Percentiles rank a stretch among this genome's conserved stretches.
Evolutionary conservation across 805 yeast genomes (phyloP).

Genomic region (Sungouiella blattae): DNA sequence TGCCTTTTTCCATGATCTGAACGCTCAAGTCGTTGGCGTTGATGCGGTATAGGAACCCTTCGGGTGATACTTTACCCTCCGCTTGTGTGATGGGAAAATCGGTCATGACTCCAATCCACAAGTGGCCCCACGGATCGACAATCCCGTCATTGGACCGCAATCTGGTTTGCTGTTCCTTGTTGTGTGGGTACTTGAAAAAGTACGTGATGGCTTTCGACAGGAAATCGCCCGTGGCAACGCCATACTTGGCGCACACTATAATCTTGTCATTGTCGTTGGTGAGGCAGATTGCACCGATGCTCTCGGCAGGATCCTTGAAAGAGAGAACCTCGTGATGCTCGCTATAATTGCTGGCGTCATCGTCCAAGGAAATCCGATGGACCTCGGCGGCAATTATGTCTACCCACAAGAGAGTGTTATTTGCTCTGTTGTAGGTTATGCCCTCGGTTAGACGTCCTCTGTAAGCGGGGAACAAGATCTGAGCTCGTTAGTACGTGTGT

Average conservation of each 20-base stretch:
- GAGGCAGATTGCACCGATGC: constrained; percentile 72
- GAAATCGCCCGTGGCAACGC: constrained; percentile 57
- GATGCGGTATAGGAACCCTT: constrained; percentile 48
- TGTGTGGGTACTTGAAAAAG: constrained; percentile 37
- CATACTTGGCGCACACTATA: constrained; percentile 60
- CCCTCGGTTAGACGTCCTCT: constrained; percentile 62
- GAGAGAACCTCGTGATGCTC: constrained; percentile 36
- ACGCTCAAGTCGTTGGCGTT: constrained; percentile 29
- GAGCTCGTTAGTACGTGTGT: background rate
- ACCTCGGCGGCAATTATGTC: constrained; percentile 43
- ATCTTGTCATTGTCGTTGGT: constrained; percentile 50
- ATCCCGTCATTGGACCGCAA: constrained; percentile 75
- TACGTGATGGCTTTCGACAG: constrained; percentile 31
- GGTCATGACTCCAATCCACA: constrained; percentile 81
- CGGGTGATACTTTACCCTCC: constrained; percentile 33
- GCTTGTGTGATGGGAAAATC: constrained; percentile 36
- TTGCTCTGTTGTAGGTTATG: constrained; percentile 55
- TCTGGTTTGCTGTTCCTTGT: constrained; percentile 17
- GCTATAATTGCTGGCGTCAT: constrained; percentile 7
- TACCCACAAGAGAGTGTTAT: constrained; percentile 50
- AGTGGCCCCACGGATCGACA: constrained; percentile 70
- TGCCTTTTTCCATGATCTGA: constrained; percentile 30
- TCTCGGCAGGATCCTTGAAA: constrained; percentile 34
- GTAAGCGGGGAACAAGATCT: constrained; percentile 16
- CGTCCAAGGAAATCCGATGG: constrained; percentile 30